Base-by-base conservation (phyloP, 768 basidiomycete genomes). In the Kwoniella sp. region DNA sequence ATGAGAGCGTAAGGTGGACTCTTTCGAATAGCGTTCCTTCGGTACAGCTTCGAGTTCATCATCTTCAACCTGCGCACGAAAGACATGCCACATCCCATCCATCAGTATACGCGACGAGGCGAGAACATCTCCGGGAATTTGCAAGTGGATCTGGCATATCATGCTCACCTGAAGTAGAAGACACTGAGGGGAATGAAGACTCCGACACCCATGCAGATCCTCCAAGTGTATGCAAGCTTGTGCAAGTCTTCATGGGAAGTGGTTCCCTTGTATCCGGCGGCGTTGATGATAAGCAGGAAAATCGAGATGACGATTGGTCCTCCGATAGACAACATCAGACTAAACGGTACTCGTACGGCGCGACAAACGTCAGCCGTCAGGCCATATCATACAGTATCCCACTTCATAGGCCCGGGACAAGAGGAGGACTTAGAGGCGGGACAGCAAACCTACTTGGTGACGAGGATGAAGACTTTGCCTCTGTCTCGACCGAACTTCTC, bases 391-490 rank as follows among this genome's bases (percentile, higher is more conserved):
- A n/a, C n/a, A n/a, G n/a, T n/a, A n/a, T n/a, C n/a, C n/a, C n/a
- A n/a, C n/a, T n/a, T n/a, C n/a, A n/a, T n/a, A n/a, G n/a, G n/a
- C n/a, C n/a, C n/a, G n/a, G n/a, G n/a, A n/a, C n/a, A n/a, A n/a
- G n/a, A n/a, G n/a, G n/a, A n/a, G n/a, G n/a, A n/a, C n/a, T n/a
- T n/a, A n/a, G n/a, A n/a, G n/a, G n/a, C n/a, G n/a, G n/a, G n/a
- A n/a, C n/a, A n/a, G 3, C 26, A 15, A 33, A 25, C 83, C 61
- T 71, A 88, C 87, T 90, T 89, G 15, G 87, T 89, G 62, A 88
- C 88, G 84, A 90, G 85, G 72, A 88, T 87, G 78, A 90, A 89
- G 21, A 87, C 85, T 67, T 87, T 86, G 0, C 89, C 89, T 37
- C 88, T 84, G 56, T 82, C 77, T 68, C 83, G 82, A 27, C 84